Evolutionary conservation across 2,329 filamentous ascomycete genomes (phyloP).

Genomic region (Colletotrichum plurivorum): DNA sequence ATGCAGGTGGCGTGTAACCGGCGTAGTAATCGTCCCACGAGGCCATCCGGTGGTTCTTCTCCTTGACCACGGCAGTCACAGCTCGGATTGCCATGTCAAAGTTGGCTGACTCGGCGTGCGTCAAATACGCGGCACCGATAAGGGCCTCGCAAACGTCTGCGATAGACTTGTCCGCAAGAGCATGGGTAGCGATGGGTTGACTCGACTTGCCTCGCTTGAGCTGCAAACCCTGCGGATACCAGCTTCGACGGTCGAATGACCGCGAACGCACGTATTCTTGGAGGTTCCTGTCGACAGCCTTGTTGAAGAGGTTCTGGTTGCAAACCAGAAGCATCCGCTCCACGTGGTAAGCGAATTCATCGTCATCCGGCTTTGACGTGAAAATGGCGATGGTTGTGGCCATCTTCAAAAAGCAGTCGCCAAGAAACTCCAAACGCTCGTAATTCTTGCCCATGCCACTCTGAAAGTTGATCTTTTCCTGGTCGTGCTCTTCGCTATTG

Average conservation of each 20-base stretch:
- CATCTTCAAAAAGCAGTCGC: constrained; percentile 96
- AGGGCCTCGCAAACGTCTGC: constrained; percentile 96
- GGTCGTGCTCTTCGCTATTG: constrained; percentile 80
- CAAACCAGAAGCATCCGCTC: constrained; percentile 92
- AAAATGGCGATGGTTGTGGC: constrained; percentile 92
- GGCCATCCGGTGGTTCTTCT: constrained; percentile 77
- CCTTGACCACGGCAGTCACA: constrained; percentile 79
- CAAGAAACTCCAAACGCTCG: constrained; percentile 92
- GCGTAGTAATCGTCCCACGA: constrained; percentile 81
- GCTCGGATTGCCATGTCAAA: constrained; percentile 73
- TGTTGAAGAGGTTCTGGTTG: constrained; percentile 90
- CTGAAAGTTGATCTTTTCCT: constrained; percentile 80
- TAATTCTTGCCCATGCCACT: constrained; percentile 95
- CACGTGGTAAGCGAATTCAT: constrained; percentile 91
- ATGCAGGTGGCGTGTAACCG: constrained; percentile 77
- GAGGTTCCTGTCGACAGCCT: constrained; percentile 75
- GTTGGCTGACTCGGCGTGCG: constrained; percentile 53
- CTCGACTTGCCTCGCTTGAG: constrained; percentile 81
- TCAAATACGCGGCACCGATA: constrained; percentile 86
- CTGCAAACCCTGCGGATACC: constrained; percentile 88
- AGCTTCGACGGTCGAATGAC: constrained; percentile 84
- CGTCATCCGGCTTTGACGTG: constrained; percentile 79
- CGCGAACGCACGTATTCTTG: constrained; percentile 86
- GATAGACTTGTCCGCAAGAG: constrained; percentile 87
- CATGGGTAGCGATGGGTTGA: constrained; percentile 69